Base-by-base conservation (phyloP, 805 yeast genomes). In the Priceomyces melissophilus region DNA sequence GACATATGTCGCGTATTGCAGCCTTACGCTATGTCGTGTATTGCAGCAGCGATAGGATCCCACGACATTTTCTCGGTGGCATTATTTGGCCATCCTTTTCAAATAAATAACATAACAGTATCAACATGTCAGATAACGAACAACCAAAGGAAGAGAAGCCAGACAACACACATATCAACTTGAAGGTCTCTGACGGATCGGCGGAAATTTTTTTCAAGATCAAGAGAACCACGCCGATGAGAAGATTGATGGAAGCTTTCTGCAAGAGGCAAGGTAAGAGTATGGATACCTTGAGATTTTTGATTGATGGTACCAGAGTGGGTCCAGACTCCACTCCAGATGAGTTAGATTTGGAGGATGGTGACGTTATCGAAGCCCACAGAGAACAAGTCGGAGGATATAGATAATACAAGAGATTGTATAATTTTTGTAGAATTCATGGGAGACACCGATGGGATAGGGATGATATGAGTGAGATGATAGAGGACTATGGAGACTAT, bases 221-320 rank as follows among this genome's bases (percentile, higher is more conserved):
- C 65, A 89, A 90, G 71, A 79, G 87, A 67, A 76, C 90, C 31
- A 93, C 99, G 4, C 96, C 91, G 36, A 77, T 93, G 73, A 86
- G 80, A 65, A 86, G 96, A 69, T 81, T 93, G 56, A 91, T 93
- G 89, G 98, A 91, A 58, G 96, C 97, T 10, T 93, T 91, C 64
- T 95, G 98, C 63, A 90, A 90, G 69, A 86, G 99, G 73, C 96
- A 91, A 60, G 98, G 98, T 33, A 91, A 91, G 63, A 81, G 84
- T 49, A 69, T 84, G 58, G 80, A 78, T 52, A 79, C 91, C 38
- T 71, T 93, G 61, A 81, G 98, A 64, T 93, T 93, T 63, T 73
- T 93, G 57, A 83, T 83, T 60, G 99, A 93, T 50, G 99, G 99
- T 48, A 85, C 88, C 52, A 81, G 98, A 59, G 82, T 93, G 45